Percentiles rank a stretch among this genome's conserved stretches.
Evolutionary conservation across 2,329 filamentous ascomycete genomes (phyloP).

Genomic region (Diaporthe aspalathi): DNA sequence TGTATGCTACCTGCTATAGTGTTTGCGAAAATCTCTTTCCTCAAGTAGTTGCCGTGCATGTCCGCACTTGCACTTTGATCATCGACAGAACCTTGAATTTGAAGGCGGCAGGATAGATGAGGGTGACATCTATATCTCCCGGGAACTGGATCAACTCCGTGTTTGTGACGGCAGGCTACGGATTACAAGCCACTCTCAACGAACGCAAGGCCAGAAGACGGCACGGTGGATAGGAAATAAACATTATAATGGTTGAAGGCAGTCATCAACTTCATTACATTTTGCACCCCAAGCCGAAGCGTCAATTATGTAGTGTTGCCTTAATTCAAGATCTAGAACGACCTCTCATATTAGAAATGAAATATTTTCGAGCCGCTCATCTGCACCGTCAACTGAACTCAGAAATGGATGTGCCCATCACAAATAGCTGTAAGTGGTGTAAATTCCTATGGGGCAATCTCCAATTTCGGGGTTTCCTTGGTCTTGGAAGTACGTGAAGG

Average conservation of each 20-base stretch:
- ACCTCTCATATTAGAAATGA: background rate
- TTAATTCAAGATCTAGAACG: background rate
- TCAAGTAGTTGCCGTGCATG: background rate
- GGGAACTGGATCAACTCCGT: too few relatives aligned
- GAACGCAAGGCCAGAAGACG: background rate
- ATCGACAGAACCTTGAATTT: background rate
- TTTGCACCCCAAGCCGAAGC: background rate
- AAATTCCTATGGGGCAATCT: conserved; percentile 29
- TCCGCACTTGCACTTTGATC: background rate
- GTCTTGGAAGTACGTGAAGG: conserved; percentile 48
- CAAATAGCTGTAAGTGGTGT: conserved; percentile 33
- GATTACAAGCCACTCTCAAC: background rate
- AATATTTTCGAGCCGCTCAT: background rate
- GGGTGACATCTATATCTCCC: background rate
- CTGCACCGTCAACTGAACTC: too few relatives aligned
- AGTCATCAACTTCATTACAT: background rate
- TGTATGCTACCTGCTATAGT: too few relatives aligned
- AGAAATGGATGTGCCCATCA: background rate
- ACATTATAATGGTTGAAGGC: too few relatives aligned
- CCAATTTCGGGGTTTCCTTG: background rate
- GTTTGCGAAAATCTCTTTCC: too few relatives aligned
- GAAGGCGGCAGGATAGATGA: background rate
- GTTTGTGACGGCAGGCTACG: background rate
- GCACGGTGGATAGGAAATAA: background rate
- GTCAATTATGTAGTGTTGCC: too few relatives aligned